Base-by-base conservation (phyloP, 2,329 filamentous ascomycete species). In the Amauroascus niger region DNA sequence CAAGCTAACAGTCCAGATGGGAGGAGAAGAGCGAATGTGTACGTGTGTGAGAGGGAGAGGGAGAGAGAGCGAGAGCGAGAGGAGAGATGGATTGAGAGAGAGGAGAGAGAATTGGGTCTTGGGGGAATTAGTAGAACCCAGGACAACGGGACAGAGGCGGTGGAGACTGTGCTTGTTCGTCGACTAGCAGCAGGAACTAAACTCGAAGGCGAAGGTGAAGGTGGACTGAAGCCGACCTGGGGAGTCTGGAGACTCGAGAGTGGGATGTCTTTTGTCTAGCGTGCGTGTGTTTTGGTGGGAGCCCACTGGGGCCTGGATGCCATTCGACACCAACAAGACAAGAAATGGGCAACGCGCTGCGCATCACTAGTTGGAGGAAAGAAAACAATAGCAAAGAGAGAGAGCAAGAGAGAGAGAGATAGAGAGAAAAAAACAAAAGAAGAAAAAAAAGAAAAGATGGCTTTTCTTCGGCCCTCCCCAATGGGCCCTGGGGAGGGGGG, bases 221-320 rank as follows among this genome's bases (percentile, higher is more conserved):
- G 11, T 3, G 33, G 33, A n/a, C n/a, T n/a, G n/a, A n/a, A n/a
- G n/a, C n/a, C n/a, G n/a, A n/a, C n/a, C n/a, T n/a, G n/a, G n/a
- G n/a, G n/a, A n/a, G n/a, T n/a, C n/a, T n/a, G n/a, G n/a, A 2
- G 22, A 20, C 6, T 8, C 3, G 11, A 11, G 32, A 48, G 30
- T 47, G 44, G 46, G 46, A 49, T 49, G 46, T 33, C 22, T 48
- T 28, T n/a, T 26, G 32, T n/a, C 22, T 49, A 49, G 46, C 46
- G 46, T 39, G 32, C 30, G 2, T 39, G 26, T 20, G 26, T 5
- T 32, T 20, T 39, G 46, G n/a, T n/a, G n/a, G n/a, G n/a, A n/a
- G n/a, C n/a, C n/a, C n/a, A n/a, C n/a, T n/a, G n/a, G n/a, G n/a
- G 45, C 37, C 45, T 48, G 30, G 45, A 48, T 8, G 45, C 45